phyloP scores from a whole-genome alignment of 1,284 basidiomycete genomes.

The Cryptococcus sp. region DNA sequence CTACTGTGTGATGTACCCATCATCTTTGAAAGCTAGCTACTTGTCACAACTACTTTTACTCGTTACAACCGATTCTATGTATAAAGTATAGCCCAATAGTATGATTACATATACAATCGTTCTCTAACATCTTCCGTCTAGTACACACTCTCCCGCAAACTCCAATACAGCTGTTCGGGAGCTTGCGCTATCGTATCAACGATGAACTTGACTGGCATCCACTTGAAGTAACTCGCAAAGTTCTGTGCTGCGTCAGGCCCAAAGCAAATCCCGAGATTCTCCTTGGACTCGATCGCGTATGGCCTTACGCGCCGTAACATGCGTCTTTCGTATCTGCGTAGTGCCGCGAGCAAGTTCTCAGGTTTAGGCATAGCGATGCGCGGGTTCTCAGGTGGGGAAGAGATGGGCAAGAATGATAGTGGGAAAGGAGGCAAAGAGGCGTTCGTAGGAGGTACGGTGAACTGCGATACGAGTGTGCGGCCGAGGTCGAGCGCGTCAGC shows the following conservation, averaged over 20 bases:
- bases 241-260: too few species aligned
- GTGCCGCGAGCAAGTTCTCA: constrained; percentile 11
- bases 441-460: constrained; percentile 12
- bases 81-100: too few species aligned
- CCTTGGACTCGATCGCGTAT: constrained; percentile 14
- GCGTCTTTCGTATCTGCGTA: constrained; percentile 22
- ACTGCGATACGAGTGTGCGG: constrained; percentile 27
- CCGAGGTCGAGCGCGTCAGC: constrained; percentile 44
- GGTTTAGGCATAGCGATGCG: constrained; percentile 6
- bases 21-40: background rate
- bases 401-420: constrained; percentile 18
- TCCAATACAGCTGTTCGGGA: too few species aligned
- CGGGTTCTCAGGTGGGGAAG: background rate
- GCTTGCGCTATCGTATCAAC: too few species aligned
- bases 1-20: too few species aligned
- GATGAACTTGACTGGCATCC: too few species aligned
- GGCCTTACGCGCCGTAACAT: constrained; percentile 27
- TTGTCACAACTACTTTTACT: background rate
- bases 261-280: constrained; percentile 19
- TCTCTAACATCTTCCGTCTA: too few species aligned
- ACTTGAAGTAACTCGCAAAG: too few species aligned
- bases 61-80: too few species aligned
- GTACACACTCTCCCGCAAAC: too few species aligned
- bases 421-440: constrained; percentile 20
- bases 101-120: too few species aligned